Base-by-base conservation (phyloP, 495 filamentous ascomycete genomes). In the Hypoxylon lienhwacheense region DNA sequence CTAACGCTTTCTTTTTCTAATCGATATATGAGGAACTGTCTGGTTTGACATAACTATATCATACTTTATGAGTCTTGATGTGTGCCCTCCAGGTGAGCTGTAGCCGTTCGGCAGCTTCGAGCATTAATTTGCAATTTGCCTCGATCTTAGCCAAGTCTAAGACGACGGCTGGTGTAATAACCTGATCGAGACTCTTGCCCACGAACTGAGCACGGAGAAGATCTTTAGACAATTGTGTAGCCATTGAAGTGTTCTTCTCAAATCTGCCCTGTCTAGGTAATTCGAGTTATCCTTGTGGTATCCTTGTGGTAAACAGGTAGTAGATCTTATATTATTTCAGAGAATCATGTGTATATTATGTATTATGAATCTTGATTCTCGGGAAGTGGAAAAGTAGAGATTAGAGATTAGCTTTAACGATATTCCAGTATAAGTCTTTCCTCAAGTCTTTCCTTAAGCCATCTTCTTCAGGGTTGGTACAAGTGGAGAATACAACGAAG, bases 51-150 rank as follows among this genome's bases (percentile, higher is more conserved):
- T 10, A 32, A 32, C 32, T 29, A 21, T 8, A 26, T 22, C 63
- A 37, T 65, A 86, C 89, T 71, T 95, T 96, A 65, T 95, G 90
- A 16, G 88, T 88, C 62, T 95, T 95, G 46, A 93, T 83, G 68
- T 96, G 90, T 4, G 87, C 83, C 46, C 90, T 73, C 73, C 91
- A 95, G 17, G 77, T 79, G 16, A 92, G 73, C 1, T 74, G 76
- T 3, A 92, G 73, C 25, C 65, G 55, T 34, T 76, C 62, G 3
- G 79, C 76, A 0, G 86, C 81, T 40, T 83, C 70, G 10, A 90
- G 79, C 86, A 96, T 92, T 40, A 81, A 72, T 47, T 75, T 67
- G 67, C 89, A 95, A 63, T 95, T 91, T 11, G 74, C 72, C 22
- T 77, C 71, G 22, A 91, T 68, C 36, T 88, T 83, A 19, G 81